A percentile compares a stretch with the other conserved stretches of the same genome.
Conservation (phyloP, 192 early-diverging fungal species). For the Entomortierella parvispora region DNA sequence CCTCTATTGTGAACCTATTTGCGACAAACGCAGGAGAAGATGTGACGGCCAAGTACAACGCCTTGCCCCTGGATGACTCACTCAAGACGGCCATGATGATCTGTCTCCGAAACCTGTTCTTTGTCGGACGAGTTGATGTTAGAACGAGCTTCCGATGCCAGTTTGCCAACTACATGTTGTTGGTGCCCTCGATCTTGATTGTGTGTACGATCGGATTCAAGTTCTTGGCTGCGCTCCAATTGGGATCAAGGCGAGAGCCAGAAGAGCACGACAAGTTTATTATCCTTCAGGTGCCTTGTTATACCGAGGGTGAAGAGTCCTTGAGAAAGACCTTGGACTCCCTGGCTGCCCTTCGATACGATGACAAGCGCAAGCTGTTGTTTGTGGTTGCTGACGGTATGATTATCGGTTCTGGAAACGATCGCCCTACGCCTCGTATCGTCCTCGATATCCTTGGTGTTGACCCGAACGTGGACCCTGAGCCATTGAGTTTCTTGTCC, state of each 20-base stretch:
- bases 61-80: constrained; percentile 56
- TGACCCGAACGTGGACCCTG: constrained; percentile 83
- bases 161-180: constrained; percentile 86
- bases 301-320: constrained; percentile 97
- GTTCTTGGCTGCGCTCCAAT: constrained; percentile 94
- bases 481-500: constrained; percentile 87
- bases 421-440: constrained; percentile 95
- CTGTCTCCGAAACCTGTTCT: constrained; percentile 88
- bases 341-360: constrained; percentile 89
- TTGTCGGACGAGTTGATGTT: constrained; percentile 86
- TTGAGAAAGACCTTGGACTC: constrained; percentile 94
- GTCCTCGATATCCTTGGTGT: constrained; percentile 97
- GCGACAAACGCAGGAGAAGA: constrained; percentile 69
- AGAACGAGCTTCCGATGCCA: constrained; percentile 83
- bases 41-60: constrained; percentile 69
- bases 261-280: constrained; percentile 92
- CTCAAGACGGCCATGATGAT: constrained; percentile 63
- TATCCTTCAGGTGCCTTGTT: constrained; percentile 95
- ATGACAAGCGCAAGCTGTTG: constrained; percentile 97
- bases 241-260: constrained; percentile 78
- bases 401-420: constrained; percentile 97
- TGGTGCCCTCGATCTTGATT: constrained; percentile 83
- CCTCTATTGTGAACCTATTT: constrained; percentile 70
- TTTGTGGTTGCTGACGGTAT: constrained; percentile 98
- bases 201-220: constrained; percentile 90